A percentile compares a stretch with the other conserved stretches of the same genome.
These are phyloP conservation scores for Pyrenula aspistea DNA, from an alignment of 495 filamentous ascomycete genomes.

Conservation along the genomic window DNA sequence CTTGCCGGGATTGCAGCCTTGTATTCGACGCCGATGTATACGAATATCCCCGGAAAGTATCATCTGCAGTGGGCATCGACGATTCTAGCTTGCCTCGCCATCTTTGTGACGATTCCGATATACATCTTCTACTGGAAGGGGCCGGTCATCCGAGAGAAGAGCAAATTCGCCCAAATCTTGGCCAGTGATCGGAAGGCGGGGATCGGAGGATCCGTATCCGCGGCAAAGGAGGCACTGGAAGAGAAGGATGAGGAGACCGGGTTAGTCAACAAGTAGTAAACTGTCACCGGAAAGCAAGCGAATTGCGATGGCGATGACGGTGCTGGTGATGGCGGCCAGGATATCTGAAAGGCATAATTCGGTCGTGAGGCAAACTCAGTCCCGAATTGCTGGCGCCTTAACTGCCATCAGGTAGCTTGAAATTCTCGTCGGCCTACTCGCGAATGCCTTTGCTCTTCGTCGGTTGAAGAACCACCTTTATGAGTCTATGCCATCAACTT, in stretches of 20 bases:
- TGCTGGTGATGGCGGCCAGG: too few species aligned
- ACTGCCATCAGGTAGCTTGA: too few species aligned
- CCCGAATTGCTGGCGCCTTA: too few species aligned
- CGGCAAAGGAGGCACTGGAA: neutral
- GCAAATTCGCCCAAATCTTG: slow-evolving; percentile 32
- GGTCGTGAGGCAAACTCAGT: too few species aligned
- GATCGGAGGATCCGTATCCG: neutral
- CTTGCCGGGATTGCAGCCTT: slow-evolving; percentile 33
- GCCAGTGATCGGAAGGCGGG: slow-evolving; percentile 11
- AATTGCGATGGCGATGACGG: too few species aligned
- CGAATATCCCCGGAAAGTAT: slow-evolving; percentile 24
- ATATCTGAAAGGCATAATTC: too few species aligned
- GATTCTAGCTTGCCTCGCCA: slow-evolving; percentile 29
- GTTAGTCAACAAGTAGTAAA: neutral
- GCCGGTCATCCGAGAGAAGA: slow-evolving; percentile 26
- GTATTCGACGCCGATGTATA: slow-evolving; percentile 33
- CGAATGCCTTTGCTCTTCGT: too few species aligned
- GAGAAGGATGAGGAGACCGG: neutral
- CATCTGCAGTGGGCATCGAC: slow-evolving; percentile 30
- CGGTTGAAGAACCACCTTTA: too few species aligned
- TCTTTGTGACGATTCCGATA: slow-evolving; percentile 31
- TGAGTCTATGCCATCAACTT: too few species aligned
- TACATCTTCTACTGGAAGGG: slow-evolving; percentile 40
- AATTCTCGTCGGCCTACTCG: too few species aligned
- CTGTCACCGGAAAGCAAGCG: too few species aligned